Conservation (phyloP, 2,329 filamentous ascomycete genomes). For the Aspergillus hiratsukae region DNA sequence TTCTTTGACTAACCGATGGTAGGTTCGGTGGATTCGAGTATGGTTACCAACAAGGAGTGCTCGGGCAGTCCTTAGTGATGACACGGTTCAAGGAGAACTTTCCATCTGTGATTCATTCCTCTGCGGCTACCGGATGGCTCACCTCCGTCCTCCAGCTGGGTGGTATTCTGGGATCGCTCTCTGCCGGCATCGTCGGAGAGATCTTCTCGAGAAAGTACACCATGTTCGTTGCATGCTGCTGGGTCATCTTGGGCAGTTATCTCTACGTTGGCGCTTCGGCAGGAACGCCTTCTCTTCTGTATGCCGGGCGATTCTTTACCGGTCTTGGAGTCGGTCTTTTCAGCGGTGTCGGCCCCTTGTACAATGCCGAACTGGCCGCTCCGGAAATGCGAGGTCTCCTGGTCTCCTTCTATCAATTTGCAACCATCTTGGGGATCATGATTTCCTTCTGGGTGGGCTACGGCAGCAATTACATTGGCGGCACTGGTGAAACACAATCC, state of each 20-base stretch:
- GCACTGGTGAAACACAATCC: slow-evolving; percentile 22
- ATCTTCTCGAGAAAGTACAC: slow-evolving; percentile 49
- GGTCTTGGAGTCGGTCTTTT: slow-evolving; percentile 30
- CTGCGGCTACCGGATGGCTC: slow-evolving; percentile 39
- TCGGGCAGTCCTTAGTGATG: slow-evolving; percentile 47
- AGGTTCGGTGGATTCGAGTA: slow-evolving; percentile 47
- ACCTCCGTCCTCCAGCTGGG: slow-evolving; percentile 52
- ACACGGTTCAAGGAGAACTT: slow-evolving; percentile 46
- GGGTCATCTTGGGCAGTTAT: slow-evolving; percentile 43
- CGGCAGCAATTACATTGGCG: slow-evolving; percentile 39
- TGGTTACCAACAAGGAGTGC: slow-evolving; percentile 44
- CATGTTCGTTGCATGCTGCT: slow-evolving; percentile 49
- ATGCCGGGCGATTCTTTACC: slow-evolving; percentile 29
- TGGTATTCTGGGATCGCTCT: slow-evolving; percentile 41
- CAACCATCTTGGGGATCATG: slow-evolving; percentile 33
- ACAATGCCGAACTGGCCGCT: slow-evolving; percentile 47
- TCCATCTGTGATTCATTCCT: slow-evolving; percentile 40
- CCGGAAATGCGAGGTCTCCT: slow-evolving; percentile 31
- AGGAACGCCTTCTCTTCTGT: slow-evolving; percentile 20
- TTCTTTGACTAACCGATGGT: neutral
- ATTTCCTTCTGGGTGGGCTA: slow-evolving; percentile 37
- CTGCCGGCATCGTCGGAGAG: slow-evolving; percentile 47
- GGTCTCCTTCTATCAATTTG: slow-evolving; percentile 32
- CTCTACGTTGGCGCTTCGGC: slow-evolving; percentile 23
- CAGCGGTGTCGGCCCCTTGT: slow-evolving; percentile 42